Base-by-base conservation (phyloP, 192 early-diverging fungal species). In the Entrophospora sp. region DNA sequence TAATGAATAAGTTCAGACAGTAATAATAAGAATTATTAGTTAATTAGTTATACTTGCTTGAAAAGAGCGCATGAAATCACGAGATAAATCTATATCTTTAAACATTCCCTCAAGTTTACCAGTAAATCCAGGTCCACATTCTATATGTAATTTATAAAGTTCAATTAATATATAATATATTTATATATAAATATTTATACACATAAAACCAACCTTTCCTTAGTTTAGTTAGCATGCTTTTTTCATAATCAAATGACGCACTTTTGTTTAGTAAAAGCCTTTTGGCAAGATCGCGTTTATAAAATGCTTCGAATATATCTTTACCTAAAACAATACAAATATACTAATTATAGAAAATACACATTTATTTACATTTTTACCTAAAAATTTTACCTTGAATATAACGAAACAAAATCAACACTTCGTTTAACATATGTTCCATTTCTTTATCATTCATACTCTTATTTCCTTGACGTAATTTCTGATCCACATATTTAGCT, bases 271-370 rank as follows among this genome's bases (percentile, higher is more conserved):
- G 73, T 4, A 99, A 70, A 30, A 99, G 74, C 16, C 97, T 81
- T 63, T 92, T 94, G 35, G 96, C 91, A 43, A 99, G 76, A 61
- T 95, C 91, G 16, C 90, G 84, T 61, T 95, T 96, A 76, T 95
- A 99, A 67, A 95, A 97, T 13, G 91, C 89, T 74, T 98, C 96
- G 81, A 99, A 99, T 20, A 93, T 78, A 72, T 99, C 97, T 71
- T 98, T 99, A 45, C 88, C 82, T 61, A 66, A 61, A 49, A n/a
- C n/a, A n/a, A n/a, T n/a, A n/a, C n/a, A n/a, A n/a, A n/a, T n/a
- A n/a, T n/a, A n/a, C n/a, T n/a, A n/a, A n/a, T n/a, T n/a, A n/a
- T n/a, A n/a, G n/a, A n/a, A n/a, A n/a, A n/a, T n/a, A n/a, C n/a
- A n/a, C n/a, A n/a, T n/a, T n/a, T n/a, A n/a, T n/a, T n/a, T n/a